Evolutionary conservation across 805 yeast species (phyloP).

Genomic region (Ogataea kodamae): DNA sequence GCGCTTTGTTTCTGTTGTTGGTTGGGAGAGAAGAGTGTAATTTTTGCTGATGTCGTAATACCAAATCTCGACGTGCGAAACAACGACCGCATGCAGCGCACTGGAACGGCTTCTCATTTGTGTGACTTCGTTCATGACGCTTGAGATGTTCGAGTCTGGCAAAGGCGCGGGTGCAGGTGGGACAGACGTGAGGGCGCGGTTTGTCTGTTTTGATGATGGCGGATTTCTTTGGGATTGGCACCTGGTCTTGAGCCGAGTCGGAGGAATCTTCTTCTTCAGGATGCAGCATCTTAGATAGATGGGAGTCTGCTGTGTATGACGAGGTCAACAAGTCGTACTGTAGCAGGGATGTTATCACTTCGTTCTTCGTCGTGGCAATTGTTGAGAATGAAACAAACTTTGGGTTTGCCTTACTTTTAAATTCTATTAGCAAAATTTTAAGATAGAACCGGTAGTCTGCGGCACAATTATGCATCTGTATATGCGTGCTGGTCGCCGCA

Average conservation of each 20-base stretch:
- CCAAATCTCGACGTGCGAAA: constrained; percentile 86
- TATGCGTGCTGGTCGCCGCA: constrained; percentile 5
- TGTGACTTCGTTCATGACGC: constrained; percentile 91
- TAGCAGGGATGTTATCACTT: constrained; percentile 9
- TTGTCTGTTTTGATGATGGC: constrained; percentile 83
- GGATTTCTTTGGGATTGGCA: constrained; percentile 82
- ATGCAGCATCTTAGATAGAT: background rate
- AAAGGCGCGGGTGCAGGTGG: constrained; percentile 90
- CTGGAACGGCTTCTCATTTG: constrained; percentile 93
- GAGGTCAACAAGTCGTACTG: constrained; percentile 6
- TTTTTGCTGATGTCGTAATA: constrained; percentile 92
- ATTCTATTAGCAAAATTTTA: constrained; percentile 11
- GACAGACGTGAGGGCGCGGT: constrained; percentile 90
- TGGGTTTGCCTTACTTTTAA: constrained; percentile 11
- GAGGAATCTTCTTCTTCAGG: constrained; percentile 13
- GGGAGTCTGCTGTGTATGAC: background rate
- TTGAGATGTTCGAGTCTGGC: constrained; percentile 92
- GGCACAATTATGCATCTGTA: constrained; percentile 4
- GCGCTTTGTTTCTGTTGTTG: constrained; percentile 31
- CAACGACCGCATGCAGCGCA: constrained; percentile 96
- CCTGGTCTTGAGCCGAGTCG: constrained; percentile 11
- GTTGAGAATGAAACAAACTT: constrained; percentile 3
- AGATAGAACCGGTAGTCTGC: constrained; percentile 8
- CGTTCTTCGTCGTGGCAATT: constrained; percentile 8
- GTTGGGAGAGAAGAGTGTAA: constrained; percentile 61